Evolutionary conservation across 2,329 filamentous ascomycete genomes (phyloP).

Genomic region (Leptographium lundbergii): DNA sequence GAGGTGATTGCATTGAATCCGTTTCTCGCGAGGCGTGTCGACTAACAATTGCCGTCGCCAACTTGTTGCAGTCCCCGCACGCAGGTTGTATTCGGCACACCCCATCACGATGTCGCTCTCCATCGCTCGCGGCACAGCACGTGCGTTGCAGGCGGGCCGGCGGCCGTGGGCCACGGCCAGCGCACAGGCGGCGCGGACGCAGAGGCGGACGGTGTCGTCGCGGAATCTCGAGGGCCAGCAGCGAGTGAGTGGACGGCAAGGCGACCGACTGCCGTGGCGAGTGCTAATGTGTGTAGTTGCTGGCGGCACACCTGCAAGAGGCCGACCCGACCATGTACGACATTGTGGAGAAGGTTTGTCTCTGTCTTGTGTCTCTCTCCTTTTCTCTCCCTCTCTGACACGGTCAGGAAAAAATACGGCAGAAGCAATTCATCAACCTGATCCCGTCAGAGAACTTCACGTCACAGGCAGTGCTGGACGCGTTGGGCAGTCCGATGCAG

Average conservation of each 20-base stretch:
- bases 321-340: conserved; percentile 79
- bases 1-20: background rate
- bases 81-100: background rate
- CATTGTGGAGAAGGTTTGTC: conserved; percentile 77
- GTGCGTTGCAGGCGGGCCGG: conserved; percentile 27
- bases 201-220: conserved; percentile 31
- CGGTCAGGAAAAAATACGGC: conserved; percentile 75
- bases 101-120: conserved; percentile 30
- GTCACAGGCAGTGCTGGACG: conserved; percentile 82
- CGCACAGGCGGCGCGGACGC: conserved; percentile 11
- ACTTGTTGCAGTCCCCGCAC: too few relatives aligned
- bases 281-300: conserved; percentile 41
- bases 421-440: conserved; percentile 97
- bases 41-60: background rate
- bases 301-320: conserved; percentile 65
- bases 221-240: conserved; percentile 43
- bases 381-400: background rate
- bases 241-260: background rate
- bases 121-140: conserved; percentile 34
- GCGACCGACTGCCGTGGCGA: background rate
- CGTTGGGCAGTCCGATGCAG: conserved; percentile 87
- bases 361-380: too few relatives aligned
- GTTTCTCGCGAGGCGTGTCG: background rate
- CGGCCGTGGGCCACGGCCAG: conserved; percentile 21
- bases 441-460: conserved; percentile 96